Base-by-base conservation (phyloP, 1,284 basidiomycete genomes). In the Ganoderma multipileum region DNA sequence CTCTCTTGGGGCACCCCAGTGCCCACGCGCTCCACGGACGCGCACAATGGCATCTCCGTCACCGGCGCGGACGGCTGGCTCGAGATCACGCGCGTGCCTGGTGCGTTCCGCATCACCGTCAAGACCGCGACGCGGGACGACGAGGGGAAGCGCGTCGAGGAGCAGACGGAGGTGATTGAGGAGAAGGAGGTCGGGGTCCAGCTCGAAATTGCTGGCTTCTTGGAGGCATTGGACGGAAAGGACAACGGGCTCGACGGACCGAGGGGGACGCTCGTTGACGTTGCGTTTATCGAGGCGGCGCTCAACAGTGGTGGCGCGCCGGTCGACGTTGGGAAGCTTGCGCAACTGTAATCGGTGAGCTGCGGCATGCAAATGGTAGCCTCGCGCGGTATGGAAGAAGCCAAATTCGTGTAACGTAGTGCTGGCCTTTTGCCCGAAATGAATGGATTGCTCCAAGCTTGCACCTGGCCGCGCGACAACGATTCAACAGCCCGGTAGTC, bases 221-320 rank as follows among this genome's bases (percentile, higher is more conserved):
- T 91, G 57, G 81, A 81, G 18, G 87, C 85, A 50, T 76, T 89
- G 47, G 74, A 76, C 2, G 89, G 86, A 1, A 79, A 84, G 68
- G 81, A 82, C 42, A 78, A 84, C 70, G 84, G 81, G 7, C 65
- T 89, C 26, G 90, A 91, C 23, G 81, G 83, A 63, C 89, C 90
- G 26, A 71, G 80, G 47, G 86, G 81, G 16, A 88, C 92, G 30
- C 81, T 96, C 67, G 82, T 82, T 71, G 94, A 95, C 76, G 88
- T 95, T 30, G 91, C 90, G 39, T 84, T 95, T 73, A 90, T 95
- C 71, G 83, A 96, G 81, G 93, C 91, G n/a, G 86, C 87, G 47
- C 81, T 95, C 79, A 89, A 85, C 57, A 94, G 92, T 74, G 80
- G 86, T 20, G 94, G 94, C 2, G 74, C 81, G 65, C 77, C 86